These are phyloP conservation scores for Cytospora leucostoma DNA, from an alignment of 2,329 filamentous ascomycete species.

Conservation along the genomic window DNA sequence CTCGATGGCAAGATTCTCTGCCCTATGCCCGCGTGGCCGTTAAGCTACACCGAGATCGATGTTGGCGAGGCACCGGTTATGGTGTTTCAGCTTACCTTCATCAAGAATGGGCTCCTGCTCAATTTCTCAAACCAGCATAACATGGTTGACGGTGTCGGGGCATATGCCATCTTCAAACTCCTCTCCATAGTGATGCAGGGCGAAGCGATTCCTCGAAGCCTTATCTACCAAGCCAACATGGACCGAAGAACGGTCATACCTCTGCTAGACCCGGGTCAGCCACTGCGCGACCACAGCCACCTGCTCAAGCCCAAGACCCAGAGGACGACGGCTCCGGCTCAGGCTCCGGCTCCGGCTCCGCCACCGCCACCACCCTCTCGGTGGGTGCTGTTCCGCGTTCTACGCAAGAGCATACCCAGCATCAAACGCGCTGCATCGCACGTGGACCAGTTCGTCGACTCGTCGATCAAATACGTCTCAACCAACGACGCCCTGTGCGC, in stretches of 20 bases:
- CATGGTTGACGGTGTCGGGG: slow-evolving; percentile 35
- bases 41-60: slow-evolving; percentile 29
- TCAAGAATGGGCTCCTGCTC: slow-evolving; percentile 35
- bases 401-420: too few species aligned
- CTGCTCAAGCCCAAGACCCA: neutral
- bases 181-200: neutral
- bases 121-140: slow-evolving; percentile 36
- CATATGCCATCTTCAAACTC: slow-evolving; percentile 10
- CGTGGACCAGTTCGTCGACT: slow-evolving; percentile 9
- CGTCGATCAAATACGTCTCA: slow-evolving; percentile 32
- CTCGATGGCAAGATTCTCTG: slow-evolving; percentile 36
- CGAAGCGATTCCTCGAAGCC: neutral
- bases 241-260: neutral
- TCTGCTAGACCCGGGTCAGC: neutral
- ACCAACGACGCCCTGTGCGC: slow-evolving; percentile 38
- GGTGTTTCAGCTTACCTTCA: slow-evolving; percentile 33
- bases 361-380: too few species aligned
- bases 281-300: neutral
- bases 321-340: too few species aligned
- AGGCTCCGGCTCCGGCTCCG: too few species aligned
- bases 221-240: neutral
- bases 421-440: neutral
- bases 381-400: neutral
- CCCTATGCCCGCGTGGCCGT: slow-evolving; percentile 34
- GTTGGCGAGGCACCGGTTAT: slow-evolving; percentile 28